A percentile compares a stretch with the other conserved stretches of the same genome.
phyloP scores from a whole-genome alignment of 2,329 filamentous ascomycete species.

The Diaporthe batatas region DNA sequence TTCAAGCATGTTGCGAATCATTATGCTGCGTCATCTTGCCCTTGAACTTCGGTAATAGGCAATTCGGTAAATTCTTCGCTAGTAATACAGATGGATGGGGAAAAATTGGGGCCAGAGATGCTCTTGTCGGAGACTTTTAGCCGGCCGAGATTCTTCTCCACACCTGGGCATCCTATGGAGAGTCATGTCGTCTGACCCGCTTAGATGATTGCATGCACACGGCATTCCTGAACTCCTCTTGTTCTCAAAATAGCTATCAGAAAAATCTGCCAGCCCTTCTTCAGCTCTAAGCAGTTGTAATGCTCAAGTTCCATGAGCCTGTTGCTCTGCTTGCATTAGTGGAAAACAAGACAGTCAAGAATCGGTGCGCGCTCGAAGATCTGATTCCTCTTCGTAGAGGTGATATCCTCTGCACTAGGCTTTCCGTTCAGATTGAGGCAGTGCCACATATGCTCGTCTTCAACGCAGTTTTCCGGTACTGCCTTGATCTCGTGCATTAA shows the following conservation, averaged over 20 bases:
- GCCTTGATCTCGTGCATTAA: background rate
- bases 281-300: too few species aligned
- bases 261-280: too few species aligned
- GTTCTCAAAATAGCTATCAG: background rate
- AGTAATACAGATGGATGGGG: background rate
- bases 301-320: background rate
- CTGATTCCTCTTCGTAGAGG: background rate
- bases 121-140: background rate
- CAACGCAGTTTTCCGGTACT: background rate
- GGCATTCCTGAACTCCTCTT: background rate
- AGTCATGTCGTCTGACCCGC: background rate
- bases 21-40: background rate
- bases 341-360: background rate
- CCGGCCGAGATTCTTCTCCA: background rate
- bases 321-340: background rate
- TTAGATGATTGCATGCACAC: background rate
- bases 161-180: background rate
- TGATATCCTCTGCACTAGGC: background rate
- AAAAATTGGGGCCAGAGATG: background rate
- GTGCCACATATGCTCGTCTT: conserved; percentile 1
- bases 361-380: conserved; percentile 1
- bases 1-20: background rate
- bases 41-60: background rate
- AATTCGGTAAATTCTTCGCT: background rate
- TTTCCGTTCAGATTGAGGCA: background rate